Percentiles rank a stretch among this genome's conserved stretches.
phyloP scores from a whole-genome alignment of 805 yeast species.

The Pichia occidentalis region DNA sequence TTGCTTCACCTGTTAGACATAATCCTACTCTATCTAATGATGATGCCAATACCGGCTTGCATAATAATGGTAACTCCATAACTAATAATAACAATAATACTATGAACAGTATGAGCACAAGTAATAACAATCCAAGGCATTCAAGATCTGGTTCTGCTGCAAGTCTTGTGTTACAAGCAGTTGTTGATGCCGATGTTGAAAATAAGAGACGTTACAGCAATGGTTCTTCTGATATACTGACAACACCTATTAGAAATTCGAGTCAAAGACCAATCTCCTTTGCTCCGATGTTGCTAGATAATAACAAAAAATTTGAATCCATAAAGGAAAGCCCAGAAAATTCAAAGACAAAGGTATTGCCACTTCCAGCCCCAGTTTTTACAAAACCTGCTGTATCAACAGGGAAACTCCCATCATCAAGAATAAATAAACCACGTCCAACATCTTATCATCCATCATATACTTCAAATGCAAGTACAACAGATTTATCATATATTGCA shows the following conservation, averaged over 20 bases:
- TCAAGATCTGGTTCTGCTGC: slow-evolving; percentile 43
- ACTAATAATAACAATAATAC: neutral
- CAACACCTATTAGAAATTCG: slow-evolving; percentile 14
- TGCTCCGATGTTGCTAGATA: slow-evolving; percentile 23
- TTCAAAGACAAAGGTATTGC: slow-evolving; percentile 15
- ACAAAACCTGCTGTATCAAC: slow-evolving; percentile 21
- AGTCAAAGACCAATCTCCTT: slow-evolving; percentile 32
- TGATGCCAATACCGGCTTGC: neutral
- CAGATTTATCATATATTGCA: slow-evolving; percentile 27
- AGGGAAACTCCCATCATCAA: slow-evolving; percentile 30
- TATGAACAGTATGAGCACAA: neutral
- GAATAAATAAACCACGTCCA: slow-evolving; percentile 65
- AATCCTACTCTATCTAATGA: slow-evolving; percentile 1
- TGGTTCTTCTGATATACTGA: slow-evolving; percentile 16
- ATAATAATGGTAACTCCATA: too few species aligned
- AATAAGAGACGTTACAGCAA: slow-evolving; percentile 29
- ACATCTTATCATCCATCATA: slow-evolving; percentile 76
- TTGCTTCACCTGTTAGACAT: slow-evolving; percentile 22
- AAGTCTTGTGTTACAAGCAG: slow-evolving; percentile 64
- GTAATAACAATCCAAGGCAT: slow-evolving; percentile 8
- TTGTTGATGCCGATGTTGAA: slow-evolving; percentile 54
- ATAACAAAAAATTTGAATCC: slow-evolving; percentile 30
- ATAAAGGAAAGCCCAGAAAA: slow-evolving; percentile 40
- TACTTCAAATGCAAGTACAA: slow-evolving; percentile 20
- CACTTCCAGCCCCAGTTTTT: slow-evolving; percentile 24